Conservation (phyloP, 768 basidiomycete species). For the Leccinum incarnatum region DNA sequence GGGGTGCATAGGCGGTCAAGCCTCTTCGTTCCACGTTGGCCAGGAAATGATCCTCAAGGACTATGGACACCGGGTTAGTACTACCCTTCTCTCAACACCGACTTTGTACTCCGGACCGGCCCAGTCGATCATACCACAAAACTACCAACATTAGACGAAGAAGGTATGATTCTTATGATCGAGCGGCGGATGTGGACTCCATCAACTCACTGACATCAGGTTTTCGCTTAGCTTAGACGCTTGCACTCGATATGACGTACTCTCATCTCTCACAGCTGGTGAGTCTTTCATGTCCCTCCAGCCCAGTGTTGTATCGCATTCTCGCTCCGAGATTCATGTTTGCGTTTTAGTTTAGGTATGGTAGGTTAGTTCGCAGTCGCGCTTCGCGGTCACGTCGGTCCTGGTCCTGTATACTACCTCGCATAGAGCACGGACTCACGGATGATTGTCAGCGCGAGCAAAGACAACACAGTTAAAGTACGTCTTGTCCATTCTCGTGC, state of each 20-base stretch:
- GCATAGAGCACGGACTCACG: constrained; percentile 95
- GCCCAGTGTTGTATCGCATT: not conserved
- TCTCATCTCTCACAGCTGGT: constrained; percentile 54
- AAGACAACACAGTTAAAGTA: constrained; percentile 94
- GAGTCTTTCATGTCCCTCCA: constrained; percentile 10
- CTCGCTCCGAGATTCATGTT: not conserved
- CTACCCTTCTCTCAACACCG: constrained; percentile 92
- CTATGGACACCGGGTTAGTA: constrained; percentile 94
- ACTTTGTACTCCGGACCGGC: constrained; percentile 91
- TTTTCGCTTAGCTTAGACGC: constrained; percentile 41
- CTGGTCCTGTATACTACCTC: constrained; percentile 89
- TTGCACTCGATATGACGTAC: constrained; percentile 54
- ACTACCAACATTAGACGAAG: no score
- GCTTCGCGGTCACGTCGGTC: constrained; percentile 87
- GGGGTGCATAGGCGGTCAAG: constrained; percentile 51
- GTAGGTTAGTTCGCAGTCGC: constrained; percentile 88
- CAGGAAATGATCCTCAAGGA: constrained; percentile 72
- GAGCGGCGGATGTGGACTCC: no score
- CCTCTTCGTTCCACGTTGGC: constrained; percentile 3
- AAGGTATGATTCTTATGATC: constrained; percentile 24
- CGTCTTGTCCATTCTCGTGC: constrained; percentile 16
- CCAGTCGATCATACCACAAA: constrained; percentile 82
- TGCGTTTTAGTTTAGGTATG: not conserved
- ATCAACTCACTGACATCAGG: not conserved
- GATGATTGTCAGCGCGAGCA: constrained; percentile 90